phyloP scores from a whole-genome alignment of 2,329 filamentous ascomycete genomes.

The Thelonectria rubi region DNA sequence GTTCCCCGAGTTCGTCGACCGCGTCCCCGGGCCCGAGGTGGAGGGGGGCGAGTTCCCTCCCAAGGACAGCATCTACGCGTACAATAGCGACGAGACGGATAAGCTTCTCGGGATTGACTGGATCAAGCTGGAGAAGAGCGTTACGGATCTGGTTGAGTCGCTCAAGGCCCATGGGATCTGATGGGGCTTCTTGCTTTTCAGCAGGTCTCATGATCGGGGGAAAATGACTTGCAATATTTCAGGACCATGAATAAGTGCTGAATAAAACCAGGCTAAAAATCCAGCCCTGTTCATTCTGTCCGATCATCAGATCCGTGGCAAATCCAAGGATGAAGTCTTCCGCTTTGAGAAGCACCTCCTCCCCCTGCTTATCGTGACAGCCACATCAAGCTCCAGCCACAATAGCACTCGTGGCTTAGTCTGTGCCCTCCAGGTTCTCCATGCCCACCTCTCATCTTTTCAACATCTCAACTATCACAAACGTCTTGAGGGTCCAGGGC shows the following conservation, averaged over 20 bases:
- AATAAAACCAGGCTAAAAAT: no score
- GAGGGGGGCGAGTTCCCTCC: conserved; percentile 55
- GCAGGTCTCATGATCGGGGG: no score
- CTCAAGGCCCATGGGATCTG: conserved; percentile 58
- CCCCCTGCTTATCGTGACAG: neutral
- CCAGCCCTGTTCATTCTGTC: no score
- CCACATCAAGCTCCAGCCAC: conserved; percentile 3
- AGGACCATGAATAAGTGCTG: no score
- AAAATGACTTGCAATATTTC: no score
- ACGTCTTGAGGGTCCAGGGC: neutral
- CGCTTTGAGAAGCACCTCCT: no score
- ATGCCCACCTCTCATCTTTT: conserved; percentile 3
- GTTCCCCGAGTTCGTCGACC: conserved; percentile 61
- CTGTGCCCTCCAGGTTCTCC: conserved; percentile 25
- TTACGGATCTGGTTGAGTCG: conserved; percentile 71
- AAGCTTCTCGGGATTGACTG: conserved; percentile 71
- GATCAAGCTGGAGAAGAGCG: conserved; percentile 67
- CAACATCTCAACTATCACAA: neutral
- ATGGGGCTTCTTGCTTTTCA: neutral
- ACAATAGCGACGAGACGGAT: conserved; percentile 67
- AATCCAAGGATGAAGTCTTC: no score
- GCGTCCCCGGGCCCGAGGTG: conserved; percentile 56
- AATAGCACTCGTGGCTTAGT: conserved; percentile 13
- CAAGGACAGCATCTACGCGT: conserved; percentile 57
- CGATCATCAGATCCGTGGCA: no score